Evolutionary conservation across 768 basidiomycete species (phyloP).

Genomic region (Tubosaeta sp.): DNA sequence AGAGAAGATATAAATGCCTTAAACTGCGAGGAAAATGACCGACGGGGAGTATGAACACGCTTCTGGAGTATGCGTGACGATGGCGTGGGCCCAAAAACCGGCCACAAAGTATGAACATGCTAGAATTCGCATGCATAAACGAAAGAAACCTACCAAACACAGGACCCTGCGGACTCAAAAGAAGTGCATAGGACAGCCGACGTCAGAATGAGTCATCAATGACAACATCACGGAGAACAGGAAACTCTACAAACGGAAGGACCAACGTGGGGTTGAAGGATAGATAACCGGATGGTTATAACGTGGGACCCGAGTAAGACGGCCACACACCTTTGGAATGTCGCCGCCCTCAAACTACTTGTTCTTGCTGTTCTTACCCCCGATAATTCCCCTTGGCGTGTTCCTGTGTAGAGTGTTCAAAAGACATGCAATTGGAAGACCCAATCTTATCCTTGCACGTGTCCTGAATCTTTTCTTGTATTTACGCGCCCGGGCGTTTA

Average conservation of each 20-base stretch:
- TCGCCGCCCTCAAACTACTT: constrained; percentile 1
- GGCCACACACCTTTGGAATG: constrained; percentile 9
- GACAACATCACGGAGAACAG: not conserved
- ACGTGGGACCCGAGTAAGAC: not conserved
- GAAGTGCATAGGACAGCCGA: not conserved
- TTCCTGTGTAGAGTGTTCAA: not conserved
- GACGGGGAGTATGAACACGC: not conserved
- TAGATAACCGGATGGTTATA: constrained; percentile 15
- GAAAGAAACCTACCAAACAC: too few relatives aligned
- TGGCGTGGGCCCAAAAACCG: too few relatives aligned
- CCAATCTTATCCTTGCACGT: constrained; percentile 13
- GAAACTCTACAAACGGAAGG: not conserved
- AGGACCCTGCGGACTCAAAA: not conserved
- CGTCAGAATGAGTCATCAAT: not conserved
- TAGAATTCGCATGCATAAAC: not conserved
- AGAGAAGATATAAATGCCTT: not conserved
- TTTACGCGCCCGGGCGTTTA: constrained; percentile 8
- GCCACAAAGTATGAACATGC: not conserved
- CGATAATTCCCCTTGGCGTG: not conserved
- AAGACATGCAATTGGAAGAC: not conserved
- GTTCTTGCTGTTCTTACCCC: constrained; percentile 17
- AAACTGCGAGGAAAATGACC: not conserved
- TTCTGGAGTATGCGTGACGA: not conserved
- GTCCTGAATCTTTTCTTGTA: not conserved
- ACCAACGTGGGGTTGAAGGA: constrained; percentile 1